A percentile compares a stretch with the other conserved stretches of the same genome.
phyloP scores from a whole-genome alignment of 129 eudicot genomes.

The Flaveria bidentis region DNA sequence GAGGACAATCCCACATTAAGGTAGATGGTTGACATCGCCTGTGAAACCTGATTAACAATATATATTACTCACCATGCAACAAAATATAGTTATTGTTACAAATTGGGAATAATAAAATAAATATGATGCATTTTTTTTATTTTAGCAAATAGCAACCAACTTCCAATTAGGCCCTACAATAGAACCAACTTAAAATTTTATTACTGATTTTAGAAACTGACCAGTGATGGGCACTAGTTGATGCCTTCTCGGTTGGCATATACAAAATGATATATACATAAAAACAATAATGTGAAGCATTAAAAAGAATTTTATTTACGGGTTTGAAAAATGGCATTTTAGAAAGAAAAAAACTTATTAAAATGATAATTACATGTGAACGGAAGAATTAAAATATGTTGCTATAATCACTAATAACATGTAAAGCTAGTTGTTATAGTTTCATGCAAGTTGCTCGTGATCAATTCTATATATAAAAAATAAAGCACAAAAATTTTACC shows the following conservation, averaged over 20 bases:
- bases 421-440: not conserved
- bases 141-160: not conserved
- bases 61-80: not conserved
- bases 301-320: not conserved
- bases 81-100: constrained; percentile 3
- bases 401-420: not conserved
- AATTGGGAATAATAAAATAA: not conserved
- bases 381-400: not conserved
- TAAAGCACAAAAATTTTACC: constrained; percentile 39
- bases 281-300: not conserved
- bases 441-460: not conserved
- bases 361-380: not conserved
- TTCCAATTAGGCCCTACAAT: not conserved
- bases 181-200: not conserved
- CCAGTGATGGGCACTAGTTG: not conserved
- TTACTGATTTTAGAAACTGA: not conserved
- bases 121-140: not conserved
- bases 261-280: not conserved
- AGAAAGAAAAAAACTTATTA: not conserved
- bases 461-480: not conserved
- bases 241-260: not conserved
- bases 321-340: not conserved
- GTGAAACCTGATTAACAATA: constrained; percentile 62
- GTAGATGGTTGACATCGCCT: constrained; percentile 74
- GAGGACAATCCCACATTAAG: constrained; percentile 45